phyloP scores from a whole-genome alignment of 352 stramenopile genomes.

The Globisporangium megalacanthum region DNA sequence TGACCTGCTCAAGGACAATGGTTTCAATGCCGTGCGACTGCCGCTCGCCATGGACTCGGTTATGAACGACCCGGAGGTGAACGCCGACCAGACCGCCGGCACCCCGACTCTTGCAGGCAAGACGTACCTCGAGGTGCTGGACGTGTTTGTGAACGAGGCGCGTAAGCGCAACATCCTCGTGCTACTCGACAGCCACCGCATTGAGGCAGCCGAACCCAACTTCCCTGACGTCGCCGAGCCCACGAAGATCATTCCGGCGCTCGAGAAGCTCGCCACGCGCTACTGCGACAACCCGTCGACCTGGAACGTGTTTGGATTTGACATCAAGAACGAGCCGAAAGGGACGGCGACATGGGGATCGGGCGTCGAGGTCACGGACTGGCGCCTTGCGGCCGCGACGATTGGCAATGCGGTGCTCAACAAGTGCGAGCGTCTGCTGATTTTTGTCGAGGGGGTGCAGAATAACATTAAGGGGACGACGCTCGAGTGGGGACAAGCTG shows the following conservation, averaged over 20 bases:
- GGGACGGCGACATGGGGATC: conserved; percentile 60
- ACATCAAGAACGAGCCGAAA: conserved; percentile 80
- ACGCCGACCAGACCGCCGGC: conserved; percentile 39
- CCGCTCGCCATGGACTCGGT: conserved; percentile 68
- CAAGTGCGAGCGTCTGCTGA: conserved; percentile 49
- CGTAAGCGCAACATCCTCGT: conserved; percentile 64
- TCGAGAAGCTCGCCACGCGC: conserved; percentile 45
- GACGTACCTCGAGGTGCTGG: conserved; percentile 57
- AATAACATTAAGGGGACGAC: conserved; percentile 55
- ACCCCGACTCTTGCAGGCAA: conserved; percentile 32
- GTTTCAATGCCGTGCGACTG: conserved; percentile 57
- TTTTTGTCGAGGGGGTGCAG: conserved; percentile 75
- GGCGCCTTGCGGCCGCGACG: conserved; percentile 47
- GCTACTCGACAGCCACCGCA: conserved; percentile 64
- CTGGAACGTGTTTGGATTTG: conserved; percentile 73
- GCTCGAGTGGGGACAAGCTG: conserved; percentile 53
- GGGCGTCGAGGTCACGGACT: conserved; percentile 58
- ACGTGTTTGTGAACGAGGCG: conserved; percentile 45
- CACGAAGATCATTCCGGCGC: conserved; percentile 44
- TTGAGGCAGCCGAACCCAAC: conserved; percentile 42
- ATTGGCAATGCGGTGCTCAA: conserved; percentile 68
- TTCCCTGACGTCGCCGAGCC: conserved; percentile 56
- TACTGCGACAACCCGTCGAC: conserved; percentile 55
- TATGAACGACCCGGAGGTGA: conserved; percentile 37
- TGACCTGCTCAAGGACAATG: conserved; percentile 37